Evolutionary conservation across 768 basidiomycete genomes (phyloP).

Genomic region (Rossbeevera mucosa): DNA sequence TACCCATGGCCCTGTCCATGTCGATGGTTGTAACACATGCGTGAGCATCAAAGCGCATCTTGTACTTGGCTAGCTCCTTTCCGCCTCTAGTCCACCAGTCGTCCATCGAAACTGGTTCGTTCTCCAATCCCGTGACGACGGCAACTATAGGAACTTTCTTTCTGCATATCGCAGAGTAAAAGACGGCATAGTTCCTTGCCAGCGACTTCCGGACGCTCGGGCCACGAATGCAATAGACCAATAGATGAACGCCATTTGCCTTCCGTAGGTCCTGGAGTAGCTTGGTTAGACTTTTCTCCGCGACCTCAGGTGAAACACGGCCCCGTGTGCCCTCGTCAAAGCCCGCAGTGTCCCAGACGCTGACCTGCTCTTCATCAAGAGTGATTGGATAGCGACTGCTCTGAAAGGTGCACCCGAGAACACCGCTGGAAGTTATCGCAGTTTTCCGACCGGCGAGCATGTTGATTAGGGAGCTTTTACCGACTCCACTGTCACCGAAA

Average conservation of each 20-base stretch:
- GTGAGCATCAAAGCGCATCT: constrained; percentile 37
- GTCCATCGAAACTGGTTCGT: constrained; percentile 30
- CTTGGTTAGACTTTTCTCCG: constrained; percentile 21
- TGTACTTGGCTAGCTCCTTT: constrained; percentile 25
- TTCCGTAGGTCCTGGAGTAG: constrained; percentile 30
- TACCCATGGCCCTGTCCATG: constrained; percentile 8
- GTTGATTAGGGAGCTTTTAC: constrained; percentile 44
- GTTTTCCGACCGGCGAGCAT: constrained; percentile 31
- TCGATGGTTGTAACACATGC: constrained; percentile 40
- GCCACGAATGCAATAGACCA: constrained; percentile 34
- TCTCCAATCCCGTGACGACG: constrained; percentile 33
- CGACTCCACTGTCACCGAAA: constrained; percentile 41
- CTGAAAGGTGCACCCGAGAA: constrained; percentile 35
- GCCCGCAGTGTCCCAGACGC: constrained; percentile 33
- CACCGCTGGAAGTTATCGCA: constrained; percentile 31
- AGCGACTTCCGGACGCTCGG: constrained; percentile 22
- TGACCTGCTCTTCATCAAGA: constrained; percentile 14
- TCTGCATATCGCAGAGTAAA: constrained; percentile 29
- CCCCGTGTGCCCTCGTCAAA: constrained; percentile 28
- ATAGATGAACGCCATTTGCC: constrained; percentile 28
- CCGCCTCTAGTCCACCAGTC: constrained; percentile 38
- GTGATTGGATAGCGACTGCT: constrained; percentile 20
- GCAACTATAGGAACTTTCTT: constrained; percentile 29
- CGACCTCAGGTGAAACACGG: constrained; percentile 22
- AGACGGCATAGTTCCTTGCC: constrained; percentile 29